A percentile compares a stretch with the other conserved stretches of the same genome.
These are phyloP conservation scores for Aspergillus mulundensis DNA, from an alignment of 495 filamentous ascomycete species.

Conservation along the genomic window DNA sequence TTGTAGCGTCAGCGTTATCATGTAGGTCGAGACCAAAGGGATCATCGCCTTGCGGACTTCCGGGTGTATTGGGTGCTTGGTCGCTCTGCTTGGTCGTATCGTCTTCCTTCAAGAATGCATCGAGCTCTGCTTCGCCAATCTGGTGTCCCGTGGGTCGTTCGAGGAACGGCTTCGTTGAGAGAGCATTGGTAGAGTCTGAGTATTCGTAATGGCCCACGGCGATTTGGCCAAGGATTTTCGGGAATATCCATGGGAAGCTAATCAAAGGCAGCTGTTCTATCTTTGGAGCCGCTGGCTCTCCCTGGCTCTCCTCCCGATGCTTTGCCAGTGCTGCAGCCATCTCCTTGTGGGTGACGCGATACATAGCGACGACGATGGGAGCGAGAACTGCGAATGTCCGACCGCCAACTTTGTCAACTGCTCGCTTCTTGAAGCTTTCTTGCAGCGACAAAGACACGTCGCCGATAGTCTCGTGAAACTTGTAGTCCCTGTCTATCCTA, in stretches of 20 bases:
- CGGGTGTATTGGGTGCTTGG: neutral
- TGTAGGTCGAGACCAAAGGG: conserved; percentile 7
- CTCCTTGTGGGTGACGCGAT: conserved; percentile 72
- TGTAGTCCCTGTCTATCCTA: conserved; percentile 66
- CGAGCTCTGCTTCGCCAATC: neutral
- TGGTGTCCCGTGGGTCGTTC: neutral
- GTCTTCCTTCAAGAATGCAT: neutral
- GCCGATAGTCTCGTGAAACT: conserved; percentile 77
- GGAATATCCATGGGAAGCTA: conserved; percentile 91
- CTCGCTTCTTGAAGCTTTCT: conserved; percentile 60
- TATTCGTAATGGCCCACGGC: conserved; percentile 42
- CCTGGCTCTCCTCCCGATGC: conserved; percentile 21
- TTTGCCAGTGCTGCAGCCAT: conserved; percentile 49
- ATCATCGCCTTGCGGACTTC: neutral
- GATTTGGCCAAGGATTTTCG: conserved; percentile 66
- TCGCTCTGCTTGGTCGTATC: neutral
- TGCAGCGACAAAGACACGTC: conserved; percentile 58
- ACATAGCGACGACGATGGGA: conserved; percentile 82
- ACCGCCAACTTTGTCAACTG: conserved; percentile 60
- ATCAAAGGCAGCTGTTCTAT: conserved; percentile 66
- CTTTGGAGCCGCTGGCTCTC: conserved; percentile 28
- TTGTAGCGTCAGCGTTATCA: neutral
- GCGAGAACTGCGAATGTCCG: conserved; percentile 54
- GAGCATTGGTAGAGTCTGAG: neutral
- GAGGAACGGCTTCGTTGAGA: neutral